phyloP scores from a whole-genome alignment of 129 eudicot genomes.

The Solidago caesia region DNA sequence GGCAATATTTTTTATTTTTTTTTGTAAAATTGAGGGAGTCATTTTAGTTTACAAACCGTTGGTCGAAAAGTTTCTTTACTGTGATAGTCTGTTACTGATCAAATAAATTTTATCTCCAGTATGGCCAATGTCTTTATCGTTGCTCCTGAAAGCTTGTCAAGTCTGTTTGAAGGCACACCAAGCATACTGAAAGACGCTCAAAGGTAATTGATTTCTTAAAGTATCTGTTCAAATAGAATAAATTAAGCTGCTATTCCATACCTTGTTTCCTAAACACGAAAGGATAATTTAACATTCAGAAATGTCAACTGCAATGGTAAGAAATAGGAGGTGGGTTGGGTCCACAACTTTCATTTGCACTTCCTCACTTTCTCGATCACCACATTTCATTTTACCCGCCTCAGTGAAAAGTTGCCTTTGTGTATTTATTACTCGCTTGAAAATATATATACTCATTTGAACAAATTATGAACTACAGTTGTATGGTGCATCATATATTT shows the following conservation, averaged over 20 bases:
- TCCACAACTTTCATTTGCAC: neutral
- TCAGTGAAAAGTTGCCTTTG: neutral
- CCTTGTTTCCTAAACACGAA: neutral
- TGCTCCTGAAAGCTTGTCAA: constrained; percentile 92
- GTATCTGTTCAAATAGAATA: neutral
- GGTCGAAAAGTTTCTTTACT: neutral
- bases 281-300: neutral
- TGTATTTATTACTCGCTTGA: too few relatives aligned
- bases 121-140: constrained; percentile 90
- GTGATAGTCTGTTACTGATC: constrained; percentile 17
- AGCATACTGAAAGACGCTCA: constrained; percentile 88
- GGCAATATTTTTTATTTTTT: neutral
- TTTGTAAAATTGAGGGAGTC: neutral
- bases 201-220: constrained; percentile 42
- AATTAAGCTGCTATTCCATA: constrained; percentile 3
- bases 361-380: neutral
- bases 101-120: constrained; percentile 39
- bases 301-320: neutral
- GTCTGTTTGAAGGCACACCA: constrained; percentile 88
- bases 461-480: too few relatives aligned
- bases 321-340: neutral
- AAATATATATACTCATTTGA: neutral
- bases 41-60: neutral
- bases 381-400: neutral
- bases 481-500: too few relatives aligned